A percentile compares a stretch with the other conserved stretches of the same genome.
Evolutionary conservation across 2,329 filamentous ascomycete genomes (phyloP).

Genomic region (Fusarium anthophilum): DNA sequence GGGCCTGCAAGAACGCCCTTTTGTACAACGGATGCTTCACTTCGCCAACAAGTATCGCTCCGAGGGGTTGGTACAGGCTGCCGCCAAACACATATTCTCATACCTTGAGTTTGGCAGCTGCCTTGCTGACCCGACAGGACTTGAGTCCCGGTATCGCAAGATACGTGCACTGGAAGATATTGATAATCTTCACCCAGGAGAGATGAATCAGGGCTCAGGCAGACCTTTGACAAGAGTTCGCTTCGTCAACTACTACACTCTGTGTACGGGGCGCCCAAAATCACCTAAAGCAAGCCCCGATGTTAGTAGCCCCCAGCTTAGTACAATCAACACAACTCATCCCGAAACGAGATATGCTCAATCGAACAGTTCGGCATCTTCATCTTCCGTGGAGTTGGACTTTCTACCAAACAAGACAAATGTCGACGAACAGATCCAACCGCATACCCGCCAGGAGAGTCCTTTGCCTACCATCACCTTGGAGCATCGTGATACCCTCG

Average conservation of each 20-base stretch:
- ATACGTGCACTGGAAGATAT: slow-evolving; percentile 78
- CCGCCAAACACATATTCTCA: slow-evolving; percentile 77
- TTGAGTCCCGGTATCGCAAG: slow-evolving; percentile 75
- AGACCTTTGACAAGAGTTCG: slow-evolving; percentile 65
- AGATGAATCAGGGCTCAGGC: slow-evolving; percentile 20
- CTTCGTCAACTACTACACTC: slow-evolving; percentile 91
- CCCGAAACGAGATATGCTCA: not conserved
- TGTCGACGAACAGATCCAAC: not conserved
- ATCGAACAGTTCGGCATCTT: not conserved
- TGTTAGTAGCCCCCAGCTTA: not conserved
- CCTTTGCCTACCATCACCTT: slow-evolving; percentile 29
- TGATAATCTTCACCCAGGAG: slow-evolving; percentile 59
- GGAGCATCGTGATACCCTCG: slow-evolving; percentile 31
- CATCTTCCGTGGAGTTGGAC: not conserved
- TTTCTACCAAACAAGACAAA: not conserved
- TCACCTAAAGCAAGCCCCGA: slow-evolving; percentile 36
- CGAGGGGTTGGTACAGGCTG: slow-evolving; percentile 74
- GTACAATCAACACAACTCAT: not conserved
- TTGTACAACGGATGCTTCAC: slow-evolving; percentile 73
- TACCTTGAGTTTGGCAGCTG: slow-evolving; percentile 86
- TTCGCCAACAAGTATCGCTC: slow-evolving; percentile 83
- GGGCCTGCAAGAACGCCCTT: slow-evolving; percentile 72
- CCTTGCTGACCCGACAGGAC: slow-evolving; percentile 77
- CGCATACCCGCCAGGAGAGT: slow-evolving; percentile 2
- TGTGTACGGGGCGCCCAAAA: slow-evolving; percentile 79